phyloP scores from a whole-genome alignment of 2,329 filamentous ascomycete genomes.

The Pyrenochaeta sp. region DNA sequence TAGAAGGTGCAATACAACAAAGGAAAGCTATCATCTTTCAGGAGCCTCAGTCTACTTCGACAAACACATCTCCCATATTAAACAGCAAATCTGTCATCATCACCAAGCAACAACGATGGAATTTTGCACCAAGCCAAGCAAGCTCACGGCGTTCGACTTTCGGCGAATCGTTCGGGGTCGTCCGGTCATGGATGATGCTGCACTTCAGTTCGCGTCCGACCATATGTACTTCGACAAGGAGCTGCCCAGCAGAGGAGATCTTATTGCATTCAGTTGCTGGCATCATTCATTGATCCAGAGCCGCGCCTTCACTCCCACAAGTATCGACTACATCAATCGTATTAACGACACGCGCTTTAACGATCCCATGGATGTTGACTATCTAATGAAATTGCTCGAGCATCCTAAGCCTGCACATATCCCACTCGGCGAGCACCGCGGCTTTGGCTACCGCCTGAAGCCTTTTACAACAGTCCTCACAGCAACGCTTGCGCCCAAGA shows the following conservation, averaged over 20 bases:
- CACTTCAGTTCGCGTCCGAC: background rate
- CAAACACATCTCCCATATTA: no score
- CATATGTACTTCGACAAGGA: background rate
- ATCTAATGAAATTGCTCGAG: background rate
- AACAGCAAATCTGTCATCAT: background rate
- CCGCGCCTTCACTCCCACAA: background rate
- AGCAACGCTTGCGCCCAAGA: background rate
- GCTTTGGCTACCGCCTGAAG: background rate
- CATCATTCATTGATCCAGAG: background rate
- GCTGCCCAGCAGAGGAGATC: background rate
- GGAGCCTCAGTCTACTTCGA: no score
- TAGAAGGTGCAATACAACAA: no score
- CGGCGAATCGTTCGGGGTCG: background rate
- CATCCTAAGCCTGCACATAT: background rate
- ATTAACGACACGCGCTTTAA: background rate
- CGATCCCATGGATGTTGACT: background rate
- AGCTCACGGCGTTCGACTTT: background rate
- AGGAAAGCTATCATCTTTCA: no score
- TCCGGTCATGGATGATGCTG: background rate
- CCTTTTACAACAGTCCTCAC: background rate
- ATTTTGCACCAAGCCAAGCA: background rate
- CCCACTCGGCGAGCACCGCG: background rate
- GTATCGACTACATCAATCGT: background rate
- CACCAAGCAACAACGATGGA: conserved; percentile 3
- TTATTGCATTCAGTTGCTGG: background rate